A percentile compares a stretch with the other conserved stretches of the same genome.
Evolutionary conservation across 148 eudicot genomes (phyloP).

Genomic region (Suaeda aralocaspica): DNA sequence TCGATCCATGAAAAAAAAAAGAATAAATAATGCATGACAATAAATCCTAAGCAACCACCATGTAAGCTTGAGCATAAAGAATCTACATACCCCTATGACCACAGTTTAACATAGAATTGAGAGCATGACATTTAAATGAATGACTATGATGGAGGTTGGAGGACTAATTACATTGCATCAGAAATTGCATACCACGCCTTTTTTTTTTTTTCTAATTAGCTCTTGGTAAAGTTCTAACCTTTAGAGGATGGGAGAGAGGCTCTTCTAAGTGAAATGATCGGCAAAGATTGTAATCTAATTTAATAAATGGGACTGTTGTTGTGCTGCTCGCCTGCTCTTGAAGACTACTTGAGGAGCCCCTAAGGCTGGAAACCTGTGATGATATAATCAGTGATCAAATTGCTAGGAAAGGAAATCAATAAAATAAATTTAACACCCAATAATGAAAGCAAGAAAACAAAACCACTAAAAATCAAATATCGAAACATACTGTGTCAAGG

Average conservation of each 20-base stretch:
- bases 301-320: slow-evolving; percentile 43
- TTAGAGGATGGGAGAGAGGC: slow-evolving; percentile 68
- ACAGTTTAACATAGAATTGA: not conserved
- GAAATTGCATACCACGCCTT: not conserved
- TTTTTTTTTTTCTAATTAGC: slow-evolving; percentile 14
- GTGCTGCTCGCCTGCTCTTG: slow-evolving; percentile 95
- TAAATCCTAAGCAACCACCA: not conserved
- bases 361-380: slow-evolving; percentile 80
- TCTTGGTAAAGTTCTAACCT: slow-evolving; percentile 34
- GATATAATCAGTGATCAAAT: slow-evolving; percentile 9
- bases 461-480: not conserved
- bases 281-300: slow-evolving; percentile 67
- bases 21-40: not conserved
- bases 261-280: slow-evolving; percentile 62
- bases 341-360: slow-evolving; percentile 84
- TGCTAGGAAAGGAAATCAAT: not conserved
- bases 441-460: not conserved
- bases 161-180: not conserved
- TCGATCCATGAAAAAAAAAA: not conserved
- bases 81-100: not conserved
- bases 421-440: not conserved
- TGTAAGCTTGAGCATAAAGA: not conserved
- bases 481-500: slow-evolving; percentile 75
- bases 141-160: not conserved
- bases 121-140: not conserved